Percentiles rank a stretch among this genome's conserved stretches.
phyloP scores from a whole-genome alignment of 352 stramenopile genomes.

The Phytophthora sojae region DNA sequence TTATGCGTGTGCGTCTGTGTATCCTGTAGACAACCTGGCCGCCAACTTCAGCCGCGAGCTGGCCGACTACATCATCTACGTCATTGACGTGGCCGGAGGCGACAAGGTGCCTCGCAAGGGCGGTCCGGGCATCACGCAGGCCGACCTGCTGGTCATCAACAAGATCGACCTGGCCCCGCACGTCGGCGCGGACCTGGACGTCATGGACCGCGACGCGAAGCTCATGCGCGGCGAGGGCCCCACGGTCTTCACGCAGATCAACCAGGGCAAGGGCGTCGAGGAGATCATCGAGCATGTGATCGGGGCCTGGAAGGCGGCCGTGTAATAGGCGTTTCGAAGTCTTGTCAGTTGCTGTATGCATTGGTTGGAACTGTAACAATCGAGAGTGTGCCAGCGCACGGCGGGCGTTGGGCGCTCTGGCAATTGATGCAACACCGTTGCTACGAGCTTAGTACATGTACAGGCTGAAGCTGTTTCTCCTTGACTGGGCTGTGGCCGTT shows the following conservation, averaged over 20 bases:
- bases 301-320: conserved; percentile 38
- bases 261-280: conserved; percentile 87
- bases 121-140: conserved; percentile 97
- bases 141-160: conserved; percentile 98
- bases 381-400: neutral
- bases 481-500: neutral
- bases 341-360: neutral
- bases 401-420: neutral
- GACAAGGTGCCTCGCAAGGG: conserved; percentile 99
- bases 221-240: conserved; percentile 95
- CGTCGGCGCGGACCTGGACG: conserved; percentile 93
- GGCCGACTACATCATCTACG: conserved; percentile 99
- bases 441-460: neutral
- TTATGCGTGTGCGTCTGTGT: neutral
- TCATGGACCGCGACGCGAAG: conserved; percentile 96
- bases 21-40: conserved; percentile 94
- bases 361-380: neutral
- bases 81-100: conserved; percentile 98
- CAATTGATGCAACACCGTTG: conserved; percentile 11
- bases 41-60: conserved; percentile 98
- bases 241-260: conserved; percentile 97
- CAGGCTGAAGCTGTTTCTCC: neutral
- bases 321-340: conserved; percentile 16
- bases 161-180: conserved; percentile 98
- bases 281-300: conserved; percentile 92